These are phyloP conservation scores for Paragyromitra xinjiangensis DNA, from an alignment of 495 filamentous ascomycete species.

Conservation along the genomic window DNA sequence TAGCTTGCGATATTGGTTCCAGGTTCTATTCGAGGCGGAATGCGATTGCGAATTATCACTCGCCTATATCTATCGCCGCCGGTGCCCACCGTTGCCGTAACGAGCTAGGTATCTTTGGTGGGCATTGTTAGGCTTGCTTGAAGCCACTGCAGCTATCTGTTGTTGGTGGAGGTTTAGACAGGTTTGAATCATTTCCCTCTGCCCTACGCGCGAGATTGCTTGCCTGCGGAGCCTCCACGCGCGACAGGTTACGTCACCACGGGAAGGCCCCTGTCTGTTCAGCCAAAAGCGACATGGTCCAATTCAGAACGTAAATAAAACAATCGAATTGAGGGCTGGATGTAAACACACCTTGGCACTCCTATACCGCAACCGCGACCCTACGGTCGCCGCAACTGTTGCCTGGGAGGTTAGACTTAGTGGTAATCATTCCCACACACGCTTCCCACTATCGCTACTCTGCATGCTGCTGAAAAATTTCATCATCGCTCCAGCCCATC, in stretches of 20 bases:
- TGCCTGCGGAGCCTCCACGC: constrained; percentile 45
- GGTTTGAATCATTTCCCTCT: constrained; percentile 43
- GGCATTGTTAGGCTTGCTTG: constrained; percentile 26
- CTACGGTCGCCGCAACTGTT: constrained; percentile 22
- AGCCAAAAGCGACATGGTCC: constrained; percentile 16
- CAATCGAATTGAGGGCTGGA: constrained; percentile 39
- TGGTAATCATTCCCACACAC: constrained; percentile 39
- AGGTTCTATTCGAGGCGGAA: constrained; percentile 33
- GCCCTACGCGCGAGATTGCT: constrained; percentile 33
- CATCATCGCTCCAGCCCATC: constrained; percentile 17
- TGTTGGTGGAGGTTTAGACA: constrained; percentile 27
- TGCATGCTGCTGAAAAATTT: constrained; percentile 22
- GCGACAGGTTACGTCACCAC: constrained; percentile 38
- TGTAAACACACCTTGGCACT: constrained; percentile 49
- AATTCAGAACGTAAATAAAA: constrained; percentile 45
- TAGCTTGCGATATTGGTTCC: constrained; percentile 8
- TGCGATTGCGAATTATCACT: constrained; percentile 30
- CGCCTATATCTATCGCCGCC: not conserved
- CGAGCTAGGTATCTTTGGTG: constrained; percentile 17
- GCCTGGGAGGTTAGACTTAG: constrained; percentile 37
- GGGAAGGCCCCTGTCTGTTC: constrained; percentile 26
- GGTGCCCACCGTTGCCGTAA: constrained; percentile 30
- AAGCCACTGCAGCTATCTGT: not conserved
- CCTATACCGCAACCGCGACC: not conserved
- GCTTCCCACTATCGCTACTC: constrained; percentile 34